Base-by-base conservation (phyloP, 2,329 filamentous ascomycete species). In the Monosporascus sp. region DNA sequence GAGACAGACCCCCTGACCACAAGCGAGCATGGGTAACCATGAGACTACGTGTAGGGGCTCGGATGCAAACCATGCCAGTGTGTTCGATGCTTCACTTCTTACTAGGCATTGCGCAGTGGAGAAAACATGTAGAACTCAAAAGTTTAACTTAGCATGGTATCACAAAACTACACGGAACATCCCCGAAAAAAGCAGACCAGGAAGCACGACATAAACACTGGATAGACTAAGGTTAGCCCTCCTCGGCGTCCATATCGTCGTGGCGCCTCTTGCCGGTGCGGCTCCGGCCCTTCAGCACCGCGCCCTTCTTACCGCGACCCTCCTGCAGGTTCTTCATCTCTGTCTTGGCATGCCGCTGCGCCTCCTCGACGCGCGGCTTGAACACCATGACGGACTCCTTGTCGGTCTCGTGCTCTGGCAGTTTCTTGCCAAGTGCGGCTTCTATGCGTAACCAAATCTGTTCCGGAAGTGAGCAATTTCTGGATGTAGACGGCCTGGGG, bases 331-430 rank as follows among this genome's bases (percentile, higher is more conserved):
- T 80, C 77, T 92, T 94, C 86, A 96, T 89, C 72, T 95, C 86
- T 52, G 80, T 83, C 49, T 88, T 83, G 0, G 92, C 88, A 52
- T 89, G 79, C 47, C 90, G 79, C 69, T 96, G 91, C 0, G 92
- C 92, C 69, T 96, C 90, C 53, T 89, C 85, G 0, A 96, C 89
- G 2, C 90, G 79, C 52, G 83, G 76, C 61, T 85, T 85, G 70
- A 96, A 87, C 0, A 92, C 80, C 83, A 95, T 88, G 1, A 92
- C 90, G 67, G 96, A 90, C 19, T 94, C 90, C 73, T 91, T 90
- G 48, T 86, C 82, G 0, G 83, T 78, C 7, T 82, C 75, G 63
- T 88, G 88, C 66, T 89, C 85, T 0, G 78, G 71, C 52, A 95
- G 75, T 72, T 92, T 85, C 74, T 88, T 88, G 14, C 88, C 89